Percentiles rank a stretch among this genome's conserved stretches.
These are phyloP conservation scores for Kurtzmaniella fragi DNA, from an alignment of 805 yeast genomes.

Conservation along the genomic window DNA sequence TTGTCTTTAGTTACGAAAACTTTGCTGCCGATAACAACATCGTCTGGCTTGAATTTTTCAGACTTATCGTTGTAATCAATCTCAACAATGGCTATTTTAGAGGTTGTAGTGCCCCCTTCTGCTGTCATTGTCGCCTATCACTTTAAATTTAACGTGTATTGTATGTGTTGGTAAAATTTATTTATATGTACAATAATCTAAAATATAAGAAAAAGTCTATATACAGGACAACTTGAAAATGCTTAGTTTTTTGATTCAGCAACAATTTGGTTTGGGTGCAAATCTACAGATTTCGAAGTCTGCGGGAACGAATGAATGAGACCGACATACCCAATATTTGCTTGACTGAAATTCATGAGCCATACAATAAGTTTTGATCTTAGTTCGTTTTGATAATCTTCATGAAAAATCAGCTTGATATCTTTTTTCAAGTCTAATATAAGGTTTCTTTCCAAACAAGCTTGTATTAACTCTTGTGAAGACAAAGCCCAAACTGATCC, in stretches of 20 bases:
- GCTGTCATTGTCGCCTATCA: no score
- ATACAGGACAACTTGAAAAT: no score
- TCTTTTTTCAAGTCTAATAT: slow-evolving; percentile 27
- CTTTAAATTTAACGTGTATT: no score
- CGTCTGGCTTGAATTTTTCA: slow-evolving; percentile 31
- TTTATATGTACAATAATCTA: no score
- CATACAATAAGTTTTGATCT: slow-evolving; percentile 36
- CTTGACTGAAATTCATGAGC: slow-evolving; percentile 34
- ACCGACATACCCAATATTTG: slow-evolving; percentile 37
- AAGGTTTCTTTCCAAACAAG: slow-evolving; percentile 55
- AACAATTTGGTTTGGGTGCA: no score
- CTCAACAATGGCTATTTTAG: no score
- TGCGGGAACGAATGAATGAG: slow-evolving; percentile 11
- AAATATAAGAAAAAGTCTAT: no score
- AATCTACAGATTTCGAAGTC: no score
- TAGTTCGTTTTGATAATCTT: slow-evolving; percentile 19
- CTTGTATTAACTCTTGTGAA: slow-evolving; percentile 46
- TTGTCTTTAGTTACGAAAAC: slow-evolving; percentile 79
- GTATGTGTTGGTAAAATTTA: no score
- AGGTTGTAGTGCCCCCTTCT: no score
- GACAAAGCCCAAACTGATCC: slow-evolving; percentile 44
- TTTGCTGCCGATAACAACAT: slow-evolving; percentile 72
- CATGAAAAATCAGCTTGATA: slow-evolving; percentile 16
- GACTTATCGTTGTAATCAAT: neutral
- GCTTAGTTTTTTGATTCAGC: no score